Evolutionary conservation across 495 filamentous ascomycete genomes (phyloP).

Genomic region (Talaromyces adpressus): DNA sequence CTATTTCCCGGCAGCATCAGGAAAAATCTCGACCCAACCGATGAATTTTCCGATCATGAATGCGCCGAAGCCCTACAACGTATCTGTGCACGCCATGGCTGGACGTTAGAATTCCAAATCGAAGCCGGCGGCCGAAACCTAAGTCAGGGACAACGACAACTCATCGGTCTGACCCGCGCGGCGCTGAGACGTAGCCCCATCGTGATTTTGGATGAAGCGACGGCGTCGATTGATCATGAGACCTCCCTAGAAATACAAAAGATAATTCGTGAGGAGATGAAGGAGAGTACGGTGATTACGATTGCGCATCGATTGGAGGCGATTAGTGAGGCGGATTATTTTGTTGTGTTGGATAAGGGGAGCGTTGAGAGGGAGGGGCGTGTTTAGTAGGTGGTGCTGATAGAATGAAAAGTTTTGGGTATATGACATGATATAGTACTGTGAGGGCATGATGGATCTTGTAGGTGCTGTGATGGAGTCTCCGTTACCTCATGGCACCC

Average conservation of each 20-base stretch:
- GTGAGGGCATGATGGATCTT: not conserved
- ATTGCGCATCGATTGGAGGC: constrained; percentile 81
- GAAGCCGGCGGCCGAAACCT: constrained; percentile 53
- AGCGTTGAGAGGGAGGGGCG: constrained; percentile 34
- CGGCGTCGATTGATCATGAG: constrained; percentile 75
- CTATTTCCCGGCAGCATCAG: constrained; percentile 56
- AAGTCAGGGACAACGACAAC: constrained; percentile 55
- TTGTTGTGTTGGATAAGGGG: constrained; percentile 64
- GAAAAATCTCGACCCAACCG: constrained; percentile 48
- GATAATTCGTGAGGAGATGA: constrained; percentile 67
- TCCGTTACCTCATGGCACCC: no score
- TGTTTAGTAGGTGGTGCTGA: constrained; percentile 10
- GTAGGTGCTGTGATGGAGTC: not conserved
- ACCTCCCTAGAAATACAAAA: constrained; percentile 74
- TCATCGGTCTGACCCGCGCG: constrained; percentile 53
- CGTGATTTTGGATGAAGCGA: constrained; percentile 71
- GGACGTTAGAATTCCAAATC: constrained; percentile 46
- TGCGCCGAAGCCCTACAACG: constrained; percentile 43
- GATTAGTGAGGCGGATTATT: constrained; percentile 68
- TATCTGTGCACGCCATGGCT: constrained; percentile 44
- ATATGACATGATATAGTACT: no score
- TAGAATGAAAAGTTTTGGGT: not conserved
- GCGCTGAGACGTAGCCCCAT: constrained; percentile 51
- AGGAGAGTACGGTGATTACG: constrained; percentile 73
- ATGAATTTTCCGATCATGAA: constrained; percentile 40